Conservation (phyloP, 2,329 filamentous ascomycete species). For the Verticillium klebahnii region DNA sequence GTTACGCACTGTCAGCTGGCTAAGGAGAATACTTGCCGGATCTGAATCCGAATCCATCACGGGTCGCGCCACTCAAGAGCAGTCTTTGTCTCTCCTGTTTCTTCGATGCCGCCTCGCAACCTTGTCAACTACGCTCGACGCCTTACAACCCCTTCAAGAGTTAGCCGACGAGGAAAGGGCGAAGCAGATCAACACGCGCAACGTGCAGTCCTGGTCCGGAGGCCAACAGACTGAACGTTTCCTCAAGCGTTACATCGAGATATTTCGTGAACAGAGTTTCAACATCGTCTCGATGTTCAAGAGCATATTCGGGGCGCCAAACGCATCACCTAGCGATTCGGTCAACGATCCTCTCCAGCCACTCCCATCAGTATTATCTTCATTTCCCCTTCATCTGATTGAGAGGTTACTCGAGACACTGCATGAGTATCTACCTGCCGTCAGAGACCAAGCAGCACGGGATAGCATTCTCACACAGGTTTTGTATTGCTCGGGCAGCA, state of each 20-base stretch:
- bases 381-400: conserved; percentile 80
- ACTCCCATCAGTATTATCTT: conserved; percentile 72
- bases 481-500: conserved; percentile 85
- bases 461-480: conserved; percentile 92
- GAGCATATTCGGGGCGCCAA: conserved; percentile 62
- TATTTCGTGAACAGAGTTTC: conserved; percentile 97
- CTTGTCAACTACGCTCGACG: conserved; percentile 72
- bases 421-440: conserved; percentile 70
- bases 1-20: conserved; percentile 86
- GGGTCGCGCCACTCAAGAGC: conserved; percentile 40
- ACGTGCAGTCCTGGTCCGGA: conserved; percentile 49
- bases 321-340: conserved; percentile 6
- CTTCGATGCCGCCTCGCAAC: conserved; percentile 81
- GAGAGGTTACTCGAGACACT: conserved; percentile 76
- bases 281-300: conserved; percentile 92
- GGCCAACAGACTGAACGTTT: conserved; percentile 94
- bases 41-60: conserved; percentile 31
- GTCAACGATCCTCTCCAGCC: conserved; percentile 43
- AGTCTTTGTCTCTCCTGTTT: conserved; percentile 76
- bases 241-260: conserved; percentile 91
- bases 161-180: conserved; percentile 80
- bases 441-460: conserved; percentile 72
- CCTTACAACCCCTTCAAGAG: conserved; percentile 78
- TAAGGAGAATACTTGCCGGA: conserved; percentile 82
- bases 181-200: conserved; percentile 36